Evolutionary conservation across 202 grass and related monocot genomes (phyloP).

Genomic region (Schoenoplectus tabernaemontani): DNA sequence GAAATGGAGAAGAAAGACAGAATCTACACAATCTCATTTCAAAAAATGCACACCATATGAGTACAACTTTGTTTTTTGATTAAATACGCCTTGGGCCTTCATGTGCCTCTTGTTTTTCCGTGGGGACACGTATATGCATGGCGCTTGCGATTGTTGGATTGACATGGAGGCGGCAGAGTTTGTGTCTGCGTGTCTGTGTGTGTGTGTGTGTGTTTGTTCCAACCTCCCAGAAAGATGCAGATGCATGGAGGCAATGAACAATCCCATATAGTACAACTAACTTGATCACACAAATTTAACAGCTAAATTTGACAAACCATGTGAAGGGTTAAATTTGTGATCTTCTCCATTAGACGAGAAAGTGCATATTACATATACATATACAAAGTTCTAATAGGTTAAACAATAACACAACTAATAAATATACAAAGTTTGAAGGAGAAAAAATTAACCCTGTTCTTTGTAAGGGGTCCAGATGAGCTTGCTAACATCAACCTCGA

Average conservation of each 20-base stretch:
- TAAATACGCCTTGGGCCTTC: background rate
- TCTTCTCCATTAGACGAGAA: background rate
- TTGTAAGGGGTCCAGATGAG: slow-evolving; percentile 99
- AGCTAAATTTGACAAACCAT: background rate
- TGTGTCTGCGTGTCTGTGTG: no score
- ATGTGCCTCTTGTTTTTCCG: no score
- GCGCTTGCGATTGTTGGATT: background rate
- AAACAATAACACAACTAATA: slow-evolving; percentile 27
- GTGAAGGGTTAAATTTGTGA: slow-evolving; percentile 3
- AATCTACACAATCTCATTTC: background rate
- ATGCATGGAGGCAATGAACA: background rate
- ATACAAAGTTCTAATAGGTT: slow-evolving; percentile 32
- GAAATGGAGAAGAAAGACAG: background rate
- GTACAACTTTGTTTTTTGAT: background rate
- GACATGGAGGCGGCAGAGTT: no score
- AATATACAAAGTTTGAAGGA: background rate
- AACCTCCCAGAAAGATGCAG: no score
- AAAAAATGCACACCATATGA: background rate
- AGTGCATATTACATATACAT: slow-evolving; percentile 32
- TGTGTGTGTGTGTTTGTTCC: no score
- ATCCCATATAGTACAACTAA: slow-evolving; percentile 9
- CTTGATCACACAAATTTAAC: background rate
- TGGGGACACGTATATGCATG: no score
- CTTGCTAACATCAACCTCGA: slow-evolving; percentile 89
- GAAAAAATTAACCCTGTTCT: slow-evolving; percentile 72